These are phyloP conservation scores for Monosporascus sp. DNA, from an alignment of 2,329 filamentous ascomycete genomes.

Conservation along the genomic window DNA sequence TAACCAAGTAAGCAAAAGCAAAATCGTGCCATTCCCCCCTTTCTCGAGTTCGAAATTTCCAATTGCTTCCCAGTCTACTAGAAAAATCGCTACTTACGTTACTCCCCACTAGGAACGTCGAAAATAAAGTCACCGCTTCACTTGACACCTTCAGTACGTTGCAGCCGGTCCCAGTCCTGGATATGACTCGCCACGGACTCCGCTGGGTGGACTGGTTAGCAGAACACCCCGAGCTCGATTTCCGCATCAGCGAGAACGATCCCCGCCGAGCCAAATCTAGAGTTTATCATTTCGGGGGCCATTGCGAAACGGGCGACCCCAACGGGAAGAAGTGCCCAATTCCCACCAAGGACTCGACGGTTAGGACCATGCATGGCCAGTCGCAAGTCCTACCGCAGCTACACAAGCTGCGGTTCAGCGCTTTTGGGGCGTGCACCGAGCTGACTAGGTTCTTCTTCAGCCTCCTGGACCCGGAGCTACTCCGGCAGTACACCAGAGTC, in stretches of 20 bases:
- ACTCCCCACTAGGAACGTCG: not conserved
- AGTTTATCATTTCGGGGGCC: not conserved
- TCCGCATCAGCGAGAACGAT: not conserved
- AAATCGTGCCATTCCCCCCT: too few relatives aligned
- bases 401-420: not conserved
- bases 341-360: not conserved
- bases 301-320: not conserved
- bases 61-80: too few relatives aligned
- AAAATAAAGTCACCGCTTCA: not conserved
- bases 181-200: conserved; percentile 1
- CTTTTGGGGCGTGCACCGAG: not conserved
- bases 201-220: conserved; percentile 2
- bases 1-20: not conserved
- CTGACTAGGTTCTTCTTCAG: not conserved
- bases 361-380: too few relatives aligned
- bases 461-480: not conserved
- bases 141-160: conserved; percentile 3
- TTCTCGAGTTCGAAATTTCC: too few relatives aligned
- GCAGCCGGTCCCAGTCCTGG: conserved; percentile 1
- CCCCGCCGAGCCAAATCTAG: not conserved
- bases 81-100: too few relatives aligned
- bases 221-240: conserved; percentile 1
- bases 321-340: not conserved
- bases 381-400: not conserved
- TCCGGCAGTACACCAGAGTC: not conserved